phyloP scores from a whole-genome alignment of 306 rosid species.

The Ammopiptanthus mongolicus region DNA sequence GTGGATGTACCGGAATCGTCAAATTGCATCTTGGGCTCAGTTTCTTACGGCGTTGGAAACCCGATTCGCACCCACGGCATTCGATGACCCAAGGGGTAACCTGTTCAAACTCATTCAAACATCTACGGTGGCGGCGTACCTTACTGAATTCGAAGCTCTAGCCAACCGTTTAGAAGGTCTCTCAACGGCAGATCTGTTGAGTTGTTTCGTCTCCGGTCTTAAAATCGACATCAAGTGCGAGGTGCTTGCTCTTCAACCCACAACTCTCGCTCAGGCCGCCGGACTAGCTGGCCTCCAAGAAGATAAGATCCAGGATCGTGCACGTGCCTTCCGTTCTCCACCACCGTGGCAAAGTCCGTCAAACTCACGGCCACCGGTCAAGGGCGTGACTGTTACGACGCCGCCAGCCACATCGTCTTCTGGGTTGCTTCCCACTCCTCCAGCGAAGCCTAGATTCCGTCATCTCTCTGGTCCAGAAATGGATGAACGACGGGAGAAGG shows the following conservation, averaged over 20 bases:
- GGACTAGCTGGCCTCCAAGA: not conserved
- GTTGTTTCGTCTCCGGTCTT: not conserved
- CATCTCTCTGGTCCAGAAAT: no score
- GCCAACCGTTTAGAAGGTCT: not conserved
- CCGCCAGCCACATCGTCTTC: not conserved
- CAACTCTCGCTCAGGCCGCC: not conserved
- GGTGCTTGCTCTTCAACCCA: not conserved
- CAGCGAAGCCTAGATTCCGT: no score
- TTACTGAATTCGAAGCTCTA: not conserved
- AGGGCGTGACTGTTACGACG: accelerated
- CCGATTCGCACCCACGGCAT: not conserved
- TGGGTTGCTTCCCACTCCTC: no score
- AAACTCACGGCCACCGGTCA: accelerated
- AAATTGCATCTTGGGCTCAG: not conserved
- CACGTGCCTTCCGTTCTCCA: not conserved
- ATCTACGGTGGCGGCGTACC: not conserved
- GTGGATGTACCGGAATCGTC: not conserved
- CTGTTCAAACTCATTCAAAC: not conserved
- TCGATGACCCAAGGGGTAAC: no score
- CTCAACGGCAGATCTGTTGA: accelerated
- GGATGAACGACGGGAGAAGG: no score
- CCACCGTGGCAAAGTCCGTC: no score
- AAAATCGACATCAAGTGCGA: not conserved
- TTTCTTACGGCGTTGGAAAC: not conserved
- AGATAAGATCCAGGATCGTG: not conserved